Conservation (phyloP, 1,284 basidiomycete genomes). For the Lentinula novae-zelandiae region DNA sequence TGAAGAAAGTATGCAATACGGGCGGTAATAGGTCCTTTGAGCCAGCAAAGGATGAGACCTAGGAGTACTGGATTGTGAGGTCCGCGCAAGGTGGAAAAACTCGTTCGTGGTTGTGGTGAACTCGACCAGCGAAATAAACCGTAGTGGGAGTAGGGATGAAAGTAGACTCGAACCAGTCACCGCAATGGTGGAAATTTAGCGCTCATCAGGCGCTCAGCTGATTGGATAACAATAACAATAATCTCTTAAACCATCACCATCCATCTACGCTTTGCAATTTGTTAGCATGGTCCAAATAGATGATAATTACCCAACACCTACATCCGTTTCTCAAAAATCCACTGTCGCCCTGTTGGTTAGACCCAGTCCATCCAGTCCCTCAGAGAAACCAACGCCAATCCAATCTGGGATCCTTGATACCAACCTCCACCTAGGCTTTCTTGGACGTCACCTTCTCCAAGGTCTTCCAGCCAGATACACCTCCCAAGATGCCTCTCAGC, state of each 20-base stretch:
- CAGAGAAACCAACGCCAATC: constrained; percentile 23
- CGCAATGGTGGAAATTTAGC: too few relatives aligned
- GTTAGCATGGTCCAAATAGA: not conserved
- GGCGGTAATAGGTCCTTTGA: too few relatives aligned
- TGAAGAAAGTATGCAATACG: too few relatives aligned
- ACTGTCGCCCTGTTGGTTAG: constrained; percentile 45
- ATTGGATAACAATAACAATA: too few relatives aligned
- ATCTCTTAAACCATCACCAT: too few relatives aligned
- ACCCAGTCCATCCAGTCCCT: constrained; percentile 46
- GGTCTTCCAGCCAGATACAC: constrained; percentile 75
- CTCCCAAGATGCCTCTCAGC: constrained; percentile 88
- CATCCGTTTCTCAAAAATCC: constrained; percentile 60
- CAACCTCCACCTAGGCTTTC: constrained; percentile 63
- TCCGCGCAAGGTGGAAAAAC: too few relatives aligned
- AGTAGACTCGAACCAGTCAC: too few relatives aligned
- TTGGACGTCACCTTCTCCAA: constrained; percentile 65
- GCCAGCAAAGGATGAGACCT: not conserved
- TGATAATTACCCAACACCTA: constrained; percentile 49
- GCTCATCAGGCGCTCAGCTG: too few relatives aligned
- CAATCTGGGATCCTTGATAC: constrained; percentile 41
- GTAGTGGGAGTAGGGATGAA: not conserved
- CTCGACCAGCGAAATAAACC: not conserved
- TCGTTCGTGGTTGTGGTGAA: not conserved
- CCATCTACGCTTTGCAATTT: not conserved
- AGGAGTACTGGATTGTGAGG: not conserved